A percentile compares a stretch with the other conserved stretches of the same genome.
Conservation (phyloP, 2,329 filamentous ascomycete species). For the Cercospora zeina region DNA sequence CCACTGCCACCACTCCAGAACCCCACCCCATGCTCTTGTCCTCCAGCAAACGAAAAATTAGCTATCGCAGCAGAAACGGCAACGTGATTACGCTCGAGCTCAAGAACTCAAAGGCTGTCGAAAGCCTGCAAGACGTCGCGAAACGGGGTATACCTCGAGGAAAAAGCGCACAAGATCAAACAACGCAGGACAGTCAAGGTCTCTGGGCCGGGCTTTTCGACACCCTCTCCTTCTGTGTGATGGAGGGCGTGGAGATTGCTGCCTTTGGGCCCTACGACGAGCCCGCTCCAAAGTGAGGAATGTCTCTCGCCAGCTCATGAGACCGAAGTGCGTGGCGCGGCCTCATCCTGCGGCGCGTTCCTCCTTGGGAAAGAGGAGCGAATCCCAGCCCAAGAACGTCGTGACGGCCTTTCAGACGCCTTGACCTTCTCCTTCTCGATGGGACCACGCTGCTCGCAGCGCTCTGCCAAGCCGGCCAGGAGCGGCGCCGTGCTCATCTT, state of each 20-base stretch:
- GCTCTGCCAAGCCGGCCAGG: slow-evolving; percentile 27
- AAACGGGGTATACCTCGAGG: slow-evolving; percentile 17
- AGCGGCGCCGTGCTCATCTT: slow-evolving; percentile 26
- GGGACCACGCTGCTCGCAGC: slow-evolving; percentile 21
- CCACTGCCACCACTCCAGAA: slow-evolving; percentile 13
- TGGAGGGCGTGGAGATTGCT: slow-evolving; percentile 31
- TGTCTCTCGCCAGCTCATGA: neutral
- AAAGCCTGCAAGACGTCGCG: slow-evolving; percentile 21
- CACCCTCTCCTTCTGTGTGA: slow-evolving; percentile 28
- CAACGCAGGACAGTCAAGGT: slow-evolving; percentile 16
- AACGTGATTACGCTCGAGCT: slow-evolving; percentile 29
- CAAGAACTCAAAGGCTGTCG: slow-evolving; percentile 28
- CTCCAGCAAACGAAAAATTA: slow-evolving; percentile 26
- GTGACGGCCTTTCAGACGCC: slow-evolving; percentile 9
- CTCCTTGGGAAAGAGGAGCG: slow-evolving; percentile 6
- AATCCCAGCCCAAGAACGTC: slow-evolving; percentile 11
- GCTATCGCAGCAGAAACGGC: slow-evolving; percentile 29
- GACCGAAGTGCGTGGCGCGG: neutral
- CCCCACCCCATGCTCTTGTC: slow-evolving; percentile 27
- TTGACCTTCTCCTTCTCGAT: slow-evolving; percentile 9
- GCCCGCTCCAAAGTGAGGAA: slow-evolving; percentile 18
- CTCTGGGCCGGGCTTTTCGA: slow-evolving; percentile 28
- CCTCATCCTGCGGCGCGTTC: neutral
- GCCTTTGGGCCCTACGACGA: slow-evolving; percentile 32
- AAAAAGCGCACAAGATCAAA: slow-evolving; percentile 5